phyloP scores from a whole-genome alignment of 306 rosid genomes.

The Glycine latifolia region DNA sequence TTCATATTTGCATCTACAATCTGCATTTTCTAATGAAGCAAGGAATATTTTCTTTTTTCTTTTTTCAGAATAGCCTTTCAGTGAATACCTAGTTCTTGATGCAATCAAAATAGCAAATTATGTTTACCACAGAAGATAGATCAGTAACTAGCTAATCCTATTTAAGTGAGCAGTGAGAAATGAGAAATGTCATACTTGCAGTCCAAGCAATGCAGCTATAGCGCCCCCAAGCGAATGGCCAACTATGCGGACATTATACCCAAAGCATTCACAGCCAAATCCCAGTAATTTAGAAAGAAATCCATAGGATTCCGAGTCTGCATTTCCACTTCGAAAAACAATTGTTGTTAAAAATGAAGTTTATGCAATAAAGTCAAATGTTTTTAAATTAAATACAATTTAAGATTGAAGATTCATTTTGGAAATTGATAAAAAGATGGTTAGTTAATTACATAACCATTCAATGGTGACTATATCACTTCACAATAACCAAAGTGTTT shows the following conservation, averaged over 20 bases:
- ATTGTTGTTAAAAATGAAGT: constrained; percentile 32
- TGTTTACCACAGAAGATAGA: constrained; percentile 30
- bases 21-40: constrained; percentile 23
- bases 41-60: background rate
- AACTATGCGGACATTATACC: constrained; percentile 78
- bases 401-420: background rate
- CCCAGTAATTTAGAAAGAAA: constrained; percentile 86
- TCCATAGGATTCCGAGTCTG: constrained; percentile 74
- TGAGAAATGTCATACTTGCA: constrained; percentile 69
- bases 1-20: constrained; percentile 23
- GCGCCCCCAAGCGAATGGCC: constrained; percentile 98
- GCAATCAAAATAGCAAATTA: constrained; percentile 37
- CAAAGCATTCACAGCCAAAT: constrained; percentile 82
- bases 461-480: constrained; percentile 23
- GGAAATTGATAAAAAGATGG: constrained; percentile 28
- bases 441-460: constrained; percentile 25
- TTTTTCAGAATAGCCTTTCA: constrained; percentile 10
- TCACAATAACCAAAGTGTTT: constrained; percentile 31
- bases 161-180: constrained; percentile 13
- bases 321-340: constrained; percentile 53
- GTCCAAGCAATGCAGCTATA: constrained; percentile 83
- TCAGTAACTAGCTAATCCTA: constrained; percentile 26
- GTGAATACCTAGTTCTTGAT: constrained; percentile 27
- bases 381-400: constrained; percentile 26
- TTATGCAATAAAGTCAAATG: constrained; percentile 22